Evolutionary conservation across 164 flowering plant genomes (phyloP).

Genomic region (Warburgia ugandensis): DNA sequence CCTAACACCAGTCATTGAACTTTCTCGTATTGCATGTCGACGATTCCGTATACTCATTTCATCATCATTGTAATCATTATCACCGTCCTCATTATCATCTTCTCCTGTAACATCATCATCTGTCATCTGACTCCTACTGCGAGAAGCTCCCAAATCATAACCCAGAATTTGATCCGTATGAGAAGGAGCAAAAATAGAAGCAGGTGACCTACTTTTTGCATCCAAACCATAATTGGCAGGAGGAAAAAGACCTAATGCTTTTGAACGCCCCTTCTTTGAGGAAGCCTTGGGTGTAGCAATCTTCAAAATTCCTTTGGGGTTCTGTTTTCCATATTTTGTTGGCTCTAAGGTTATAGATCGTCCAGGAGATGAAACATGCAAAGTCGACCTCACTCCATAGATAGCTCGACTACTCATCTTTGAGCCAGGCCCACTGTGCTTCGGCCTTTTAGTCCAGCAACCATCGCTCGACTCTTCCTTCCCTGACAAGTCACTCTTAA

Average conservation of each 20-base stretch:
- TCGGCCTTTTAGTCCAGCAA: constrained; percentile 46
- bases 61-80: too few species aligned
- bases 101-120: constrained; percentile 25
- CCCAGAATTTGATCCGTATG: constrained; percentile 26
- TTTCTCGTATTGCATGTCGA: constrained; percentile 26
- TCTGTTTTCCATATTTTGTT: constrained; percentile 32
- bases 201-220: constrained; percentile 29
- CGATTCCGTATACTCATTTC: constrained; percentile 30
- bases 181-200: constrained; percentile 22
- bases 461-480: constrained; percentile 49
- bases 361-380: too few species aligned
- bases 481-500: constrained; percentile 51
- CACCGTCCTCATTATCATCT: constrained; percentile 24
- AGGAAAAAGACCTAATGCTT: too few species aligned
- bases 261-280: too few species aligned
- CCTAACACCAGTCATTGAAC: constrained; percentile 27
- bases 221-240: constrained; percentile 13
- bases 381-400: constrained; percentile 21
- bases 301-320: constrained; percentile 56
- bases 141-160: constrained; percentile 32
- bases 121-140: constrained; percentile 30
- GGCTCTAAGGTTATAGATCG: constrained; percentile 22
- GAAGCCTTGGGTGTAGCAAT: constrained; percentile 30
- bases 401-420: constrained; percentile 29
- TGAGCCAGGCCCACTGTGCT: constrained; percentile 22